Evolutionary conservation across 176 grass and related monocot species (phyloP), one percentile per base, ranked within the genome.

Genomic region (Triticum dicoccoides): DNA sequence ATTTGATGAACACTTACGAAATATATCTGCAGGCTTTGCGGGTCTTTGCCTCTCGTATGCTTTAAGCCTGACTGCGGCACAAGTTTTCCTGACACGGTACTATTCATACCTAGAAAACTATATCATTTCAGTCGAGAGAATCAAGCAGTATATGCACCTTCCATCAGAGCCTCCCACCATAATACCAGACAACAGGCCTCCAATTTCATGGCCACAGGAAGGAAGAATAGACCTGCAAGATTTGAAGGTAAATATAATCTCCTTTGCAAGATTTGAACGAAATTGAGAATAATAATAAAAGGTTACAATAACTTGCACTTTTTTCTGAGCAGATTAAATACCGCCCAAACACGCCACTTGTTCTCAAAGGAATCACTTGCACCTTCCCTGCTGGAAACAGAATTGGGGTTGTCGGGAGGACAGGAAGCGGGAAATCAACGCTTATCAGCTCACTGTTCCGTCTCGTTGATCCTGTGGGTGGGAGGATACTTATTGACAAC

Each of bases 291-390:
- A 30, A 92, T 18, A 18, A 92, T n/a, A 91, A 87, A 51, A 52
- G 32, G 7, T 67, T 29, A 67, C 75, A 13, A 5, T 84, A 35
- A 64, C 56, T 75, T 74, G 35, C 47, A 90, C 45, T 24, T 54
- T 54, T 54, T 18, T 77, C 37, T 94, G 79, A 82, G 70, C 93
- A 98, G 96, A 83, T 98, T 38, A 94, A 83, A 86, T 98, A 98
- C 76, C 88, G 91, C 11, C 88, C 83, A 10, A 94, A 89, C 79
- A 85, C 93, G 3, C 93, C 96, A 8, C 86, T 98, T 66, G 96
- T 98, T 42, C 93, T 98, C 58, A 98, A 98, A 92, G 96, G 96
- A 51, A 95, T 95, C 37, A 98, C 75, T 69, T 98, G 93, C 84
- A 94, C 91, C 18, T 94, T 95, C 78, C 54, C 41, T 66, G 86